Conservation (phyloP, 805 yeast genomes). For the Candida yuanshanica region DNA sequence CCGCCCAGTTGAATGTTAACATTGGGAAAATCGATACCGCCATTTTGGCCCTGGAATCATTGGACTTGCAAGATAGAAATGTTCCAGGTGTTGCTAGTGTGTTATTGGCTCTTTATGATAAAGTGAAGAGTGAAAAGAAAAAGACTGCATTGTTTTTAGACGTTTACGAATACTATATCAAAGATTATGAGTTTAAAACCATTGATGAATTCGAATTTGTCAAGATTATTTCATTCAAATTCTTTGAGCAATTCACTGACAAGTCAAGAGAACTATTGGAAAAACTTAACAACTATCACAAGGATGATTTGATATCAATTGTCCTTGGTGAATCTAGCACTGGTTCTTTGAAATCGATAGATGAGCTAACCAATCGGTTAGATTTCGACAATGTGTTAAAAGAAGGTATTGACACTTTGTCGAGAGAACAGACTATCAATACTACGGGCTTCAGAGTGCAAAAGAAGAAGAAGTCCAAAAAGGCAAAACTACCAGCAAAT, state of each 20-base stretch:
- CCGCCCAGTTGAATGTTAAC: conserved; percentile 30
- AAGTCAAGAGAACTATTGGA: conserved; percentile 10
- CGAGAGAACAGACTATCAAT: conserved; percentile 10
- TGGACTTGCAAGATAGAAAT: conserved; percentile 14
- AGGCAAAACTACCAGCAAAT: conserved; percentile 32
- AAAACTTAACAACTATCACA: conserved; percentile 24
- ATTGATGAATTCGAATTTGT: conserved; percentile 25
- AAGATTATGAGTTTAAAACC: conserved; percentile 6
- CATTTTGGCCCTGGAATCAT: conserved; percentile 30
- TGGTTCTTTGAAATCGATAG: conserved; percentile 22
- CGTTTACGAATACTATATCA: conserved; percentile 22
- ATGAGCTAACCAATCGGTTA: conserved; percentile 24
- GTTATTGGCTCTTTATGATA: conserved; percentile 44
- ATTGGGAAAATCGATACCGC: conserved; percentile 30
- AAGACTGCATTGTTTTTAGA: conserved; percentile 27
- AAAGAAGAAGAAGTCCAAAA: conserved; percentile 29
- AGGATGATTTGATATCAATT: conserved; percentile 23
- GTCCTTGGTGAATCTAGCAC: conserved; percentile 23
- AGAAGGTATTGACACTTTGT: conserved; percentile 13
- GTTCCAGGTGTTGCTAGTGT: conserved; percentile 47
- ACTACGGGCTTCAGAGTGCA: conserved; percentile 10
- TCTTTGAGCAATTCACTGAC: conserved; percentile 20
- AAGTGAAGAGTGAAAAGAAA: conserved; percentile 32
- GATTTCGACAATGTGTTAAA: conserved; percentile 27
- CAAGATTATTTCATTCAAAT: conserved; percentile 31